These are phyloP conservation scores for Lactarius trivialis DNA, from an alignment of 768 basidiomycete genomes.

Conservation along the genomic window DNA sequence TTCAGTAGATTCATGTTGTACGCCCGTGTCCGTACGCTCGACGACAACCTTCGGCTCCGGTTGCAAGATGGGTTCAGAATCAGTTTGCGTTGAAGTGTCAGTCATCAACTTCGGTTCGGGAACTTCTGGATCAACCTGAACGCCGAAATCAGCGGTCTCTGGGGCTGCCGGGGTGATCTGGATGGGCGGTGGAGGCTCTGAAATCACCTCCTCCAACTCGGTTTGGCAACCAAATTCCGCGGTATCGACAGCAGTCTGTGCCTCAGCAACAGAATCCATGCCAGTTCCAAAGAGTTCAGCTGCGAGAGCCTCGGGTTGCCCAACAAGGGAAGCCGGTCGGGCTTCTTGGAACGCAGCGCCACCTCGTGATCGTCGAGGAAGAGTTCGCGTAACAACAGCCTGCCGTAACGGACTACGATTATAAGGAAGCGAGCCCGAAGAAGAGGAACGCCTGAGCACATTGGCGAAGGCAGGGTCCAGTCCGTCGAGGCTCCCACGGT, in stretches of 20 bases:
- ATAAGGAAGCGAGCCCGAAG: conserved; percentile 37
- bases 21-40: conserved; percentile 40
- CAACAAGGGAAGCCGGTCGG: conserved; percentile 64
- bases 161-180: conserved; percentile 27
- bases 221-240: conserved; percentile 65
- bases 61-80: conserved; percentile 21
- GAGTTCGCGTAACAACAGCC: conserved; percentile 44
- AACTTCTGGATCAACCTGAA: conserved; percentile 30
- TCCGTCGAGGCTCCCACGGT: conserved; percentile 70
- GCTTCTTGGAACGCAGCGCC: conserved; percentile 66
- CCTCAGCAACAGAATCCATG: conserved; percentile 39
- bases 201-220: conserved; percentile 38
- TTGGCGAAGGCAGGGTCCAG: conserved; percentile 87
- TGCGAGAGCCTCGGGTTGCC: conserved; percentile 65
- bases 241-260: conserved; percentile 36
- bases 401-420: conserved; percentile 57
- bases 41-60: conserved; percentile 5
- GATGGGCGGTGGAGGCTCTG: conserved; percentile 25
- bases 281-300: conserved; percentile 51
- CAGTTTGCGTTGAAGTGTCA: conserved; percentile 32
- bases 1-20: conserved; percentile 41
- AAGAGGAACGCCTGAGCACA: conserved; percentile 53
- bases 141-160: conserved; percentile 29
- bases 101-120: conserved; percentile 11
- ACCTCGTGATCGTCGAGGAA: conserved; percentile 51